phyloP scores from a whole-genome alignment of 2,329 filamentous ascomycete genomes.

The Nannizziopsis barbatae region DNA sequence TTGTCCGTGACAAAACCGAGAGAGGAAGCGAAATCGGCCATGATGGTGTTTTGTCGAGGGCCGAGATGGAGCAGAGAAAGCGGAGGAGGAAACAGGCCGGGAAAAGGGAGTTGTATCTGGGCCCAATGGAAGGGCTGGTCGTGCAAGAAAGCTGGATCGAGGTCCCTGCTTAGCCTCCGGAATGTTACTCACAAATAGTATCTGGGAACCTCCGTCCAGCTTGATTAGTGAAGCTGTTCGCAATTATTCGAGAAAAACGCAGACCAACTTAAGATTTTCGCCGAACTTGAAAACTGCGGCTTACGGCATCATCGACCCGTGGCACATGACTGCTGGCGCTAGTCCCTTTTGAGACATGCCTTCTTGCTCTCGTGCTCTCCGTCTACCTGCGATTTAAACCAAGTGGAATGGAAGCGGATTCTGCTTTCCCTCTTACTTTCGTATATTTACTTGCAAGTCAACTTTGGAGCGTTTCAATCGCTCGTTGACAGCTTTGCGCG shows the following conservation, averaged over 20 bases:
- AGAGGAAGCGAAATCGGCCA: constrained; percentile 37
- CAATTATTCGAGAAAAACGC: constrained; percentile 8
- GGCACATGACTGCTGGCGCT: neutral
- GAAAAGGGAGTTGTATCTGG: neutral
- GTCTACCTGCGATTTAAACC: neutral
- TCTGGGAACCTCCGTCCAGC: neutral
- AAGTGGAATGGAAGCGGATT: neutral
- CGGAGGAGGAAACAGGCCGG: neutral
- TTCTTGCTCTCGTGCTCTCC: neutral
- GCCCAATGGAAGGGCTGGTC: neutral
- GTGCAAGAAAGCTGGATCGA: neutral
- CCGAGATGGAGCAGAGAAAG: neutral
- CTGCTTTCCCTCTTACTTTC: too few species aligned
- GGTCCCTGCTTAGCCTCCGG: neutral
- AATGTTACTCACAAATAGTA: neutral
- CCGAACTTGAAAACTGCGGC: neutral
- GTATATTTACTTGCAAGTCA: too few species aligned
- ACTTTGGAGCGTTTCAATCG: too few species aligned
- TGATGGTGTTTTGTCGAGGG: constrained; percentile 19
- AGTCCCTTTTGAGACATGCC: constrained; percentile 5
- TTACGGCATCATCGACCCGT: constrained; percentile 1
- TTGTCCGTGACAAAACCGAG: constrained; percentile 63
- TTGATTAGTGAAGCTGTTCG: neutral
- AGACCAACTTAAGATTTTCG: constrained; percentile 8
- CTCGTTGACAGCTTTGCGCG: too few species aligned